These are phyloP conservation scores for Mycena vulgaris DNA, from an alignment of 768 basidiomycete species.

Conservation along the genomic window DNA sequence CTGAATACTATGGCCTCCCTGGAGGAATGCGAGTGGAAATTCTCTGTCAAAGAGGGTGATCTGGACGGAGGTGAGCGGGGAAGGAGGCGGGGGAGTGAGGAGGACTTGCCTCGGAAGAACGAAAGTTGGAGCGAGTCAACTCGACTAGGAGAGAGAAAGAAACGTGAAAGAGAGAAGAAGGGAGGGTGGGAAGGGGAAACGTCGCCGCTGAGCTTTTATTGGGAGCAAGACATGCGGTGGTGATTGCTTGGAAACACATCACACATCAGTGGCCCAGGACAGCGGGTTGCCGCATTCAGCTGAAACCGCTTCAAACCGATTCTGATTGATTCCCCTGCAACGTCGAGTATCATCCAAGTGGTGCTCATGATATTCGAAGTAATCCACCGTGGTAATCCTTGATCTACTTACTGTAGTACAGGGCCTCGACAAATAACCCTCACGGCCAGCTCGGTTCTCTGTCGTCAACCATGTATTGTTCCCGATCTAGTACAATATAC, in stretches of 20 bases:
- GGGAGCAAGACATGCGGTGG: slow-evolving; percentile 32
- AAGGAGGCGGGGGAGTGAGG: slow-evolving; percentile 20
- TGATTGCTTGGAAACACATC: slow-evolving; percentile 34
- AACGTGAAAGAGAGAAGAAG: slow-evolving; percentile 47
- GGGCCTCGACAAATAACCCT: not conserved
- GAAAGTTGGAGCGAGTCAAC: slow-evolving; percentile 73
- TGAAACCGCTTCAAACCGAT: not conserved
- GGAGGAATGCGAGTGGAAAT: slow-evolving; percentile 66
- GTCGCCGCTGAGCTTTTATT: slow-evolving; percentile 39
- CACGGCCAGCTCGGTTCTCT: not conserved
- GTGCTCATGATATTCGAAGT: not conserved
- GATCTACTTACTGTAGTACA: too few relatives aligned
- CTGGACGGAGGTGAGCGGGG: slow-evolving; percentile 46
- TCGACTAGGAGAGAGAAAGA: slow-evolving; percentile 66
- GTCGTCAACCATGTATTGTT: slow-evolving; percentile 22
- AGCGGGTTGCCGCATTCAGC: slow-evolving; percentile 21
- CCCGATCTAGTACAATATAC: slow-evolving; percentile 1
- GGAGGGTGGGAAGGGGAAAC: slow-evolving; percentile 37
- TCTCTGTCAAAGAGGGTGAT: slow-evolving; percentile 84
- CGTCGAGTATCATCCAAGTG: not conserved
- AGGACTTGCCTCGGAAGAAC: slow-evolving; percentile 64
- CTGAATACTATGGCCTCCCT: slow-evolving; percentile 70
- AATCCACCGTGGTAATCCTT: too few relatives aligned
- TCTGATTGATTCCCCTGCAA: not conserved
- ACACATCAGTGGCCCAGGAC: slow-evolving; percentile 11